Base-by-base conservation (phyloP, 148 eudicot species). In the Vaccinium vitisidaea region DNA sequence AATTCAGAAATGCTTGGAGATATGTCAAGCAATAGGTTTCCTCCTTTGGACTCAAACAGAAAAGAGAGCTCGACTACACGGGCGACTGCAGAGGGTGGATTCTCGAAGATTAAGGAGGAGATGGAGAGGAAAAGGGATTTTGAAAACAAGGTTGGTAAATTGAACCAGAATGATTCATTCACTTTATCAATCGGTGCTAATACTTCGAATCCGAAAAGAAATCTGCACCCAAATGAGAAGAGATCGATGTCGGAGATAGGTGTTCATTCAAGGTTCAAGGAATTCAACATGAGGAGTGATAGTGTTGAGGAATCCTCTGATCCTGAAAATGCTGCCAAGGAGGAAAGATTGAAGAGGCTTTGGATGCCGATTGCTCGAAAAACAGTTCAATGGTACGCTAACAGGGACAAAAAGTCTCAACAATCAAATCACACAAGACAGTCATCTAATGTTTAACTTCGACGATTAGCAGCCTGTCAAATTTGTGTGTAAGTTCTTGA, bases 1-100 rank as follows among this genome's bases (percentile, higher is more conserved):
- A 93, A 91, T 53, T 92, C 98, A 6, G 93, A 94, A 85, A 95
- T 95, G 93, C 82, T 95, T 18, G 90, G 85, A 7, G 83, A 87
- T 4, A 77, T 83, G 58, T 90, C 95, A 32, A 91, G 89, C 79
- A 82, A 86, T 50, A 88, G 92, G 83, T 79, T 73, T 39, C 8
- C 77, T 39, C 39, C 49, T 15, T 39, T 36, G 49, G 77, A 73
- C 52, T 12, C 48, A 11, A 76, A 63, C 6, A 69, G n/a, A 0
- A 81, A 76, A 75, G 43, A 53, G 65, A 27, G 61, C 1, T 15
- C 69, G 1, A 74, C 25, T 49, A 14, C 83, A 14, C 70, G 54
- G 5, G 79, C 8, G 77, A 32, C 36, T 32, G 81, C 71, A 65
- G 86, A 85, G n/a, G 85, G 49, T 50, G 67, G 58, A 48, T 67